Conservation (phyloP, 1,284 basidiomycete species). For the Phylloboletellus chloephorus region DNA sequence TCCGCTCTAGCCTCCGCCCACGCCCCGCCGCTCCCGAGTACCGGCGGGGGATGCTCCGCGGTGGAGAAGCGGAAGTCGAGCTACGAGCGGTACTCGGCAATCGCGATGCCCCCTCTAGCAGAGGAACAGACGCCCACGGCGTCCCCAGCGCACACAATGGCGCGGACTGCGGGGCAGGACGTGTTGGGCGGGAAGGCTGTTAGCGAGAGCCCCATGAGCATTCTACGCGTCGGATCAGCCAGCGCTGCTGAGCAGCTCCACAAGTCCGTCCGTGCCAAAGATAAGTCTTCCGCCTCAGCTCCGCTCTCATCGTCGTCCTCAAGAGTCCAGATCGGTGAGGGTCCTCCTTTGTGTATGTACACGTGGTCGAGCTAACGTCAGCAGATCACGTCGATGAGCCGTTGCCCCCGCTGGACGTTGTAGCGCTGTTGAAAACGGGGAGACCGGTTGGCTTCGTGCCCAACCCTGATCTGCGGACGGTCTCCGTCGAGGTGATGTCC, state of each 20-base stretch:
- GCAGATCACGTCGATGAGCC: constrained; percentile 41
- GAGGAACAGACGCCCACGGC: constrained; percentile 62
- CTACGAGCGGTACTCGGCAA: constrained; percentile 59
- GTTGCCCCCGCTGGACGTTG: constrained; percentile 48
- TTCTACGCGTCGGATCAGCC: constrained; percentile 3
- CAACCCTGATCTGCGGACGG: constrained; percentile 42
- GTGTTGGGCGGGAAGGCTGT: constrained; percentile 7
- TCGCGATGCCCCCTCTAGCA: constrained; percentile 55
- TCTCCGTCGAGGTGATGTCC: constrained; percentile 66
- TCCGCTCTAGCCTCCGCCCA: background rate
- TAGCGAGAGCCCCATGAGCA: constrained; percentile 10
- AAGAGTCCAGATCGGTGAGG: constrained; percentile 31
- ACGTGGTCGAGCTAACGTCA: background rate
- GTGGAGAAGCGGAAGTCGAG: constrained; percentile 58
- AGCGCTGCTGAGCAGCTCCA: background rate
- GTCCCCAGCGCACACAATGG: constrained; percentile 51
- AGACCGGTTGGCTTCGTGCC: constrained; percentile 24
- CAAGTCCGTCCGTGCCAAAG: background rate
- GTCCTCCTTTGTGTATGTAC: background rate
- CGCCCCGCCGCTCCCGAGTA: constrained; percentile 6
- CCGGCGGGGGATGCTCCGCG: constrained; percentile 11
- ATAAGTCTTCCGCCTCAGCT: background rate
- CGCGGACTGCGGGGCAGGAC: constrained; percentile 30
- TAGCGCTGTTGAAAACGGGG: constrained; percentile 37
- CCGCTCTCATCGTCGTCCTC: constrained; percentile 2